Evolutionary conservation across 352 stramenopile genomes (phyloP).

Genomic region (Peronospora destructor): DNA sequence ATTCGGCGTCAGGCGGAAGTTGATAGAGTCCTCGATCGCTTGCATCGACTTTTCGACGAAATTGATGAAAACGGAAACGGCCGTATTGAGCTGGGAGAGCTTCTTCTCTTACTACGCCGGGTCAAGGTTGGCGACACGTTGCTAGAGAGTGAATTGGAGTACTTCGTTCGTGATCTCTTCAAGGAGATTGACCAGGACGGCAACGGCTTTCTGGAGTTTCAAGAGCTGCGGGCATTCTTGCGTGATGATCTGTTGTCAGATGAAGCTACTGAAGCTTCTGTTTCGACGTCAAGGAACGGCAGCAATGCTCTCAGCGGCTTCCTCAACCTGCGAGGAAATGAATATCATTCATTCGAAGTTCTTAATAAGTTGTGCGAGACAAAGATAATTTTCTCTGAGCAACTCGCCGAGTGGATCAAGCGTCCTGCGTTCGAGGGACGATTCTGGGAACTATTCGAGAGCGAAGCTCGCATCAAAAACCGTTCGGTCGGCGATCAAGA

Average conservation of each 20-base stretch:
- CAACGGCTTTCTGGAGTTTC: slow-evolving; percentile 90
- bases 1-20: slow-evolving; percentile 47
- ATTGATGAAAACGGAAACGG: slow-evolving; percentile 67
- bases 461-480: slow-evolving; percentile 43
- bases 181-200: slow-evolving; percentile 91
- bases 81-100: slow-evolving; percentile 53
- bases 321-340: slow-evolving; percentile 57
- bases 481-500: slow-evolving; percentile 34
- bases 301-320: slow-evolving; percentile 46
- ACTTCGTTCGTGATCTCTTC: slow-evolving; percentile 62
- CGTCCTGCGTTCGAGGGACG: slow-evolving; percentile 36
- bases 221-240: slow-evolving; percentile 87
- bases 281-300: slow-evolving; percentile 21
- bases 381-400: slow-evolving; percentile 38
- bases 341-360: slow-evolving; percentile 59
- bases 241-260: slow-evolving; percentile 40
- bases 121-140: slow-evolving; percentile 62
- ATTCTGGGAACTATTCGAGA: slow-evolving; percentile 63
- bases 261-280: slow-evolving; percentile 16
- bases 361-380: slow-evolving; percentile 53
- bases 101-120: slow-evolving; percentile 51
- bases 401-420: slow-evolving; percentile 46
- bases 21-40: slow-evolving; percentile 40
- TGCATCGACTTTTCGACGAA: slow-evolving; percentile 62
- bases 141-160: slow-evolving; percentile 54